Conservation (phyloP, 2,329 filamentous ascomycete species). For the Gaeumannomyces tritici region DNA sequence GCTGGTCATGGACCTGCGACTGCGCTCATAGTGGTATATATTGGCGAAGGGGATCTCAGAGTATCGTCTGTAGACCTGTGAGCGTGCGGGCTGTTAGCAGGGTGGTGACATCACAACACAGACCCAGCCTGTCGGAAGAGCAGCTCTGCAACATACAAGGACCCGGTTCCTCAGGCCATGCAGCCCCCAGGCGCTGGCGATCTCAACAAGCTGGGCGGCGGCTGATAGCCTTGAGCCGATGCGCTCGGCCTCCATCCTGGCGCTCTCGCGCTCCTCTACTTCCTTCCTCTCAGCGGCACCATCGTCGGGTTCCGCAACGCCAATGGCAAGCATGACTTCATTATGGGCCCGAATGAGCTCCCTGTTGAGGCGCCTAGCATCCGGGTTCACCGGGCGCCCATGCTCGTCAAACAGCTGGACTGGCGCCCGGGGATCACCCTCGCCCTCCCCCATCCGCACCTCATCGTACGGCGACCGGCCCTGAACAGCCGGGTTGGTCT, state of each 20-base stretch:
- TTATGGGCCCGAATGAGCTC: slow-evolving; percentile 52
- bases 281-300: slow-evolving; percentile 28
- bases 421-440: slow-evolving; percentile 27
- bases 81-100: neutral
- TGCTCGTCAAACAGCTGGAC: slow-evolving; percentile 43
- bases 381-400: slow-evolving; percentile 45
- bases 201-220: slow-evolving; percentile 25
- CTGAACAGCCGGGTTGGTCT: slow-evolving; percentile 19
- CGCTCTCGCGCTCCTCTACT: slow-evolving; percentile 26
- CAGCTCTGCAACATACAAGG: slow-evolving; percentile 26
- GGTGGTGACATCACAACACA: neutral
- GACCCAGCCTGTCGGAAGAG: neutral
- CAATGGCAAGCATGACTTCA: slow-evolving; percentile 54
- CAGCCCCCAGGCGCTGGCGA: slow-evolving; percentile 39
- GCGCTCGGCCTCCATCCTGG: neutral
- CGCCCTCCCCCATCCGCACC: slow-evolving; percentile 39
- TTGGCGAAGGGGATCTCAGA: slow-evolving; percentile 38
- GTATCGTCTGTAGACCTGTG: slow-evolving; percentile 41
- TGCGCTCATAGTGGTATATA: slow-evolving; percentile 24
- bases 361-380: slow-evolving; percentile 44
- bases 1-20: slow-evolving; percentile 20
- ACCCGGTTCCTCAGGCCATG: slow-evolving; percentile 43
- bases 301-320: slow-evolving; percentile 49
- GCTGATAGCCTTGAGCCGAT: slow-evolving; percentile 30
- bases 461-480: slow-evolving; percentile 53